Conservation (phyloP, 345 rosid genomes). For the Eucalyptus marginata region DNA sequence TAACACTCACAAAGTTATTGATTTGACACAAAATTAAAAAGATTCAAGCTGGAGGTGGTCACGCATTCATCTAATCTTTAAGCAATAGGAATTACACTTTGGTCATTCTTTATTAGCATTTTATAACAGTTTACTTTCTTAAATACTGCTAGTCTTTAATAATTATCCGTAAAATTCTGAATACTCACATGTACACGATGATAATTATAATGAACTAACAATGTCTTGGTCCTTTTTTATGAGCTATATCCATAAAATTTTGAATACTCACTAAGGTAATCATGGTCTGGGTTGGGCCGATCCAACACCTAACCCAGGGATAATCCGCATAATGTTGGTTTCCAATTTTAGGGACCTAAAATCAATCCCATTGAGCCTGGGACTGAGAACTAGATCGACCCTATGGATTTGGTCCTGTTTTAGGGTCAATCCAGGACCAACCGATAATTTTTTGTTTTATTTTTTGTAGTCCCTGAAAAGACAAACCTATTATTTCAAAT, state of each 20-base stretch:
- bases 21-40: background rate
- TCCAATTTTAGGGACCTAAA: too few relatives aligned
- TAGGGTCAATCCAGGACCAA: rapidly evolving
- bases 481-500: too few relatives aligned
- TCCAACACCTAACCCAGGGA: rapidly evolving
- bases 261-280: background rate
- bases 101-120: background rate
- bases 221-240: background rate
- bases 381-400: too few relatives aligned
- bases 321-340: too few relatives aligned
- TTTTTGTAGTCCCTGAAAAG: too few relatives aligned
- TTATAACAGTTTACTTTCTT: background rate
- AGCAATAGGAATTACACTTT: background rate
- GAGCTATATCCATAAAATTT: background rate
- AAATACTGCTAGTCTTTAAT: background rate
- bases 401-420: too few relatives aligned
- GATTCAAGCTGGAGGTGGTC: background rate
- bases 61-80: background rate
- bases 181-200: background rate
- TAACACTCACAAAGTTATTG: background rate
- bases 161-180: background rate
- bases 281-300: too few relatives aligned
- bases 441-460: too few relatives aligned
- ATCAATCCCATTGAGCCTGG: too few relatives aligned
- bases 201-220: background rate